Evolutionary conservation across 73 alveolate genomes (phyloP), one percentile per base, ranked within the genome.

Genomic region (Diophrys sp.): DNA sequence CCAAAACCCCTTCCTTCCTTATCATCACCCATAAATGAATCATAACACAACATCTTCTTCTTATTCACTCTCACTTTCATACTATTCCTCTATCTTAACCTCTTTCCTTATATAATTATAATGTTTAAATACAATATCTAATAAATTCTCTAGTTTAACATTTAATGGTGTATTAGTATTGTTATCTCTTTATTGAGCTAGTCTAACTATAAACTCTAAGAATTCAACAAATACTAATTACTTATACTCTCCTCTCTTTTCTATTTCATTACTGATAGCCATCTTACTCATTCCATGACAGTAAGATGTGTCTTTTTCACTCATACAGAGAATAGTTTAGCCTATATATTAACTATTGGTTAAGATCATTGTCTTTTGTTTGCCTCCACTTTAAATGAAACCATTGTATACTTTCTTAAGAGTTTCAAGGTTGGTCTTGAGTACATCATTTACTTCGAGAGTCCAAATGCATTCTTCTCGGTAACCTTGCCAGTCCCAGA

Each of bases 271-370:
- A 8, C 72, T 29, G 23, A 74, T 18, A 23, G 93, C 80, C 79
- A 80, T 77, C 67, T 86, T 86, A 69, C 89, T 80, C 86, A 86
- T 71, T 30, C 87, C 93, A 74, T 68, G 74, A 31, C 89, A 79
- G 71, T 28, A 86, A 31, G 68, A 68, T 0, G 83, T 89, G 54
- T 86, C 93, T 73, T 86, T 86, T 32, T 86, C 93, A 8, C 30
- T 73, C 14, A 76, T 56, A 29, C 28, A 72, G 29, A 86, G 32
- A 14, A 32, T 67, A 14, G 89, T 67, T n/a, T n/a, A n/a, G n/a
- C n/a, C n/a, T n/a, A n/a, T n/a, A n/a, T n/a, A n/a, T n/a, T n/a
- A n/a, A n/a, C n/a, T n/a, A n/a, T n/a, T n/a, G n/a, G n/a, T n/a
- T n/a, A n/a, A n/a, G n/a, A n/a, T n/a, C n/a, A n/a, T n/a, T n/a